Percentiles rank a stretch among this genome's conserved stretches.
phyloP scores from a whole-genome alignment of 495 filamentous ascomycete genomes.

The Beverwykella pulmonaria region DNA sequence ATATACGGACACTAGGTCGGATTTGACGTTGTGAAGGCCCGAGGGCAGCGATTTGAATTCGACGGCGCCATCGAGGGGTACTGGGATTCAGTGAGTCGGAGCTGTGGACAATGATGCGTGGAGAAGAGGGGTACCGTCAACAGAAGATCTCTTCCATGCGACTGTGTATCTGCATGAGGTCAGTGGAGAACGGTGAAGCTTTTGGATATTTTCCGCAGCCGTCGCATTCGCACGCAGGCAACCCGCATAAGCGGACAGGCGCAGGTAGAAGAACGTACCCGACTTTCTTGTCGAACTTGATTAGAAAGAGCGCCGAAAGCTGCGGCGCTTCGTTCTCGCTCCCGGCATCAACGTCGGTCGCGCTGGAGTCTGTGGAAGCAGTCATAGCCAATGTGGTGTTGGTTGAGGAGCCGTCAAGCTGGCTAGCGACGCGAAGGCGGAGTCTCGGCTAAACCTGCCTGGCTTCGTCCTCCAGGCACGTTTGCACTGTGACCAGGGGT shows the following conservation, averaged over 20 bases:
- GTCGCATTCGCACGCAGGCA: background rate
- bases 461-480: too few relatives aligned
- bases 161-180: constrained; percentile 66
- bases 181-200: background rate
- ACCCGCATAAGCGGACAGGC: background rate
- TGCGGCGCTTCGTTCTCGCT: constrained; percentile 32
- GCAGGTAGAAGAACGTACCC: constrained; percentile 39
- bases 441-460: background rate
- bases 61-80: constrained; percentile 84
- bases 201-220: background rate
- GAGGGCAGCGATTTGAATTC: constrained; percentile 96
- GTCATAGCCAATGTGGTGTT: constrained; percentile 34
- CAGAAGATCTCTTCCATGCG: constrained; percentile 73
- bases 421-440: background rate
- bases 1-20: constrained; percentile 73
- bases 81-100: constrained; percentile 43
- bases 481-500: too few relatives aligned
- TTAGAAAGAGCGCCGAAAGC: constrained; percentile 44
- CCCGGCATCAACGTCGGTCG: constrained; percentile 19
- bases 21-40: constrained; percentile 82
- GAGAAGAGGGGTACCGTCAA: constrained; percentile 23
- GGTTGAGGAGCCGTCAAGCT: constrained; percentile 1
- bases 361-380: constrained; percentile 23
- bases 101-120: constrained; percentile 18
- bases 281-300: constrained; percentile 48